Conservation (phyloP, 352 stramenopile genomes). For the Globisporangium heterothallicum region DNA sequence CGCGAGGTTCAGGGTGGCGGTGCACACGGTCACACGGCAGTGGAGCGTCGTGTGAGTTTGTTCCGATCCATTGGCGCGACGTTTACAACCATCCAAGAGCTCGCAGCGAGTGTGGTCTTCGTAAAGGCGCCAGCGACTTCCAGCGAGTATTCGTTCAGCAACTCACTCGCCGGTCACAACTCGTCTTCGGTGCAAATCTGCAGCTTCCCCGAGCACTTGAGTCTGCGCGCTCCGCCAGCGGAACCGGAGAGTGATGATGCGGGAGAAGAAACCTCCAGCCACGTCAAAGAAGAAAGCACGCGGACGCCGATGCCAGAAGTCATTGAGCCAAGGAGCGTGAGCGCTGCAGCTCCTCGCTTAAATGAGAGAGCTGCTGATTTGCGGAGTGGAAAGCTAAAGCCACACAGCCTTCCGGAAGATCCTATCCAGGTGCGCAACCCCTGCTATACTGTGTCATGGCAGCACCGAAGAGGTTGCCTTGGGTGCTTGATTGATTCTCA, state of each 20-base stretch:
- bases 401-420: background rate
- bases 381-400: background rate
- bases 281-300: conserved; percentile 5
- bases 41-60: conserved; percentile 55
- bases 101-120: conserved; percentile 81
- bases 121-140: conserved; percentile 51
- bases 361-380: background rate
- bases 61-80: conserved; percentile 58
- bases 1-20: conserved; percentile 16
- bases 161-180: conserved; percentile 46
- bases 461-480: background rate
- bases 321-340: background rate
- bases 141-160: conserved; percentile 61
- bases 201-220: conserved; percentile 71
- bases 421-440: too few relatives aligned
- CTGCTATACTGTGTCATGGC: too few relatives aligned
- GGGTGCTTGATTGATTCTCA: too few relatives aligned
- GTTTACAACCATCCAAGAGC: conserved; percentile 77
- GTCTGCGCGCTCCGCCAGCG: conserved; percentile 20
- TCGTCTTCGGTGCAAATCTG: conserved; percentile 44
- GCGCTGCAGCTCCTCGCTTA: background rate
- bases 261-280: conserved; percentile 4
- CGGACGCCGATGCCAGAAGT: background rate
- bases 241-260: conserved; percentile 19
- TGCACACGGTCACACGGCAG: conserved; percentile 10